Percentiles rank a stretch among this genome's conserved stretches.
These are phyloP conservation scores for Myxozyma monticola DNA, from an alignment of 805 yeast species.

Conservation along the genomic window DNA sequence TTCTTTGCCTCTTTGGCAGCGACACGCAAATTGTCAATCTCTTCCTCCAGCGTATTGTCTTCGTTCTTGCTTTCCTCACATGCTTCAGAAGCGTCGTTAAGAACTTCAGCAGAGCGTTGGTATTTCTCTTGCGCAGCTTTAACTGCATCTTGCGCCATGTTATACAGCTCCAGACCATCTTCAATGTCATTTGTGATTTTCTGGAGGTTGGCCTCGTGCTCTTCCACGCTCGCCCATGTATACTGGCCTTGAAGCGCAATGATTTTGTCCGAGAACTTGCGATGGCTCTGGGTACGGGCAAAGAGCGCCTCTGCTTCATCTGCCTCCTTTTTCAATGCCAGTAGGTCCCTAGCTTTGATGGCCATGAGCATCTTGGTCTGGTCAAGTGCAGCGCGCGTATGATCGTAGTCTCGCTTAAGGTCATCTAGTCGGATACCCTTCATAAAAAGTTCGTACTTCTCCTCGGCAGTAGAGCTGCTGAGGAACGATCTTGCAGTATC, in stretches of 20 bases:
- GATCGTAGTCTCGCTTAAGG: conserved; percentile 45
- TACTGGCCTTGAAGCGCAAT: conserved; percentile 8
- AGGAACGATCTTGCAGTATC: conserved; percentile 90
- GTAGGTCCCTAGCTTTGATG: conserved; percentile 40
- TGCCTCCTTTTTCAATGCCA: conserved; percentile 43
- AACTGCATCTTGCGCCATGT: conserved; percentile 3
- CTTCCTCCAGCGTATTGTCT: background rate
- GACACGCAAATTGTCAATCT: background rate
- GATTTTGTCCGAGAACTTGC: conserved; percentile 12
- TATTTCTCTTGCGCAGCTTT: background rate
- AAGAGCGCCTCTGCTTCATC: conserved; percentile 38
- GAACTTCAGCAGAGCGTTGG: background rate
- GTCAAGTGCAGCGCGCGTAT: conserved; percentile 44
- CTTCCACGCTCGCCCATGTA: conserved; percentile 27
- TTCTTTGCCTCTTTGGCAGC: background rate
- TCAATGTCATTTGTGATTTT: background rate
- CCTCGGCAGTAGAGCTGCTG: conserved; percentile 69
- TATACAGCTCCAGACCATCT: background rate
- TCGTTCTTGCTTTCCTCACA: background rate
- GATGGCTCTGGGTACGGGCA: conserved; percentile 22
- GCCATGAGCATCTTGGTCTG: conserved; percentile 37
- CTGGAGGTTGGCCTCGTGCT: conserved; percentile 13
- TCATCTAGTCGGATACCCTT: conserved; percentile 74
- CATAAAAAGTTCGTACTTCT: conserved; percentile 75
- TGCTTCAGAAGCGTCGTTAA: background rate